Percentiles rank a stretch among this genome's conserved stretches.
These are phyloP conservation scores for Penicillium hordei DNA, from an alignment of 2,329 filamentous ascomycete genomes.

Conservation along the genomic window DNA sequence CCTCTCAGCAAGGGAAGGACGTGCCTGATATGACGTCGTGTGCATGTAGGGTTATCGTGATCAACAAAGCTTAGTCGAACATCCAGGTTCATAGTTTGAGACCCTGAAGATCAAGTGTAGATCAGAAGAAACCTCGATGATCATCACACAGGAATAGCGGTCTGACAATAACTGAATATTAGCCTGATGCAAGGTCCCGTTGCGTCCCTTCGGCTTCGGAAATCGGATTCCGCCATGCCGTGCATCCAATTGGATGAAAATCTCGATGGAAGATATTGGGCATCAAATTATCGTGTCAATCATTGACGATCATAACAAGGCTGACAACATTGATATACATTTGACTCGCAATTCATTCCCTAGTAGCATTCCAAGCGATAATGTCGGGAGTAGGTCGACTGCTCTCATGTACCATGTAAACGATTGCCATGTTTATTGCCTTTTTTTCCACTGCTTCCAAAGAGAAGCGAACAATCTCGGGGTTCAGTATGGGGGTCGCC, in stretches of 20 bases:
- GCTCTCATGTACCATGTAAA: neutral
- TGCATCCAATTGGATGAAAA: conserved; percentile 3
- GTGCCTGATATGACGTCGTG: neutral
- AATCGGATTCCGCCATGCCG: conserved; percentile 8
- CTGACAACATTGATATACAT: neutral
- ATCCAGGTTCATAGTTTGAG: neutral
- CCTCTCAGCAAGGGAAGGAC: neutral
- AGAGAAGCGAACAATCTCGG: neutral
- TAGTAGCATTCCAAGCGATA: neutral
- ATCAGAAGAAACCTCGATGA: neutral
- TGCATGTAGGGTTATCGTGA: neutral
- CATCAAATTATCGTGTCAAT: conserved; percentile 1
- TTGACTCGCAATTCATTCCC: conserved; percentile 5
- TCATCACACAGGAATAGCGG: neutral
- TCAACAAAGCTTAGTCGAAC: neutral
- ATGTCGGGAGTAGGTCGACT: neutral
- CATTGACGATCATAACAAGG: neutral
- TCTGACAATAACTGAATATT: neutral
- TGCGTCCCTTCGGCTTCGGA: neutral
- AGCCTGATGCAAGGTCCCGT: neutral
- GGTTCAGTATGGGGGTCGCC: neutral
- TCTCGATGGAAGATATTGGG: neutral
- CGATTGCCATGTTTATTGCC: neutral
- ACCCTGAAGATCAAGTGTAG: neutral
- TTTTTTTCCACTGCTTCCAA: neutral